phyloP scores from a whole-genome alignment of 2,329 filamentous ascomycete genomes.

The Pseudodiploospora longispora region DNA sequence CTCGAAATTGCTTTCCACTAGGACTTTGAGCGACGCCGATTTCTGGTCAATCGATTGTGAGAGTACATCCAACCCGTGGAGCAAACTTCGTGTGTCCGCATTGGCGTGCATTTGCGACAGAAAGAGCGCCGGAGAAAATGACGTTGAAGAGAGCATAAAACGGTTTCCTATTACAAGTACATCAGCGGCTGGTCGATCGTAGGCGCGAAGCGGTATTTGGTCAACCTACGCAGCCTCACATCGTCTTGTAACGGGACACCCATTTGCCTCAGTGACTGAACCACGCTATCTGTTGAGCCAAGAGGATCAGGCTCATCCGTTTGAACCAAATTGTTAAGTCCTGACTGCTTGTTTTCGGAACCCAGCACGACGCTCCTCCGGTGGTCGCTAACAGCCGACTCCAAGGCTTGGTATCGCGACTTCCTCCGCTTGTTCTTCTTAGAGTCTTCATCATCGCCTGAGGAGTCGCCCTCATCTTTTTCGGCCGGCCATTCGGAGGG shows the following conservation, averaged over 20 bases:
- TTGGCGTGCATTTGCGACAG: conserved; percentile 84
- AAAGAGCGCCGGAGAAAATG: conserved; percentile 87
- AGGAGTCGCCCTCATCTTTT: conserved; percentile 61
- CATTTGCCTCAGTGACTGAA: conserved; percentile 66
- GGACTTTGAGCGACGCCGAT: conserved; percentile 87
- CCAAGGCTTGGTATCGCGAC: conserved; percentile 78
- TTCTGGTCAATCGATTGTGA: conserved; percentile 95
- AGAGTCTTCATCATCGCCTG: conserved; percentile 45
- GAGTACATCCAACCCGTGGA: conserved; percentile 76
- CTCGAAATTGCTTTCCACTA: conserved; percentile 97
- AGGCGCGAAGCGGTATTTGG: not conserved
- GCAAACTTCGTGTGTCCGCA: conserved; percentile 72
- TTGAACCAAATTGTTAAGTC: conserved; percentile 70
- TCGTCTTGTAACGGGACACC: conserved; percentile 83
- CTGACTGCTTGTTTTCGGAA: conserved; percentile 56
- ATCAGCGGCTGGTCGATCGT: conserved; percentile 10
- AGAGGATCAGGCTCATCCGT: conserved; percentile 90
- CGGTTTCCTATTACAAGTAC: conserved; percentile 57
- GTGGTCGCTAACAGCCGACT: conserved; percentile 62
- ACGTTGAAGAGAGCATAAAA: conserved; percentile 91
- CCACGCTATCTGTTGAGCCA: conserved; percentile 80
- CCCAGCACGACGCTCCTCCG: conserved; percentile 59
- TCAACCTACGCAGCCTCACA: conserved; percentile 56
- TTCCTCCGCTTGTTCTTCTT: conserved; percentile 51
- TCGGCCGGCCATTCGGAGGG: conserved; percentile 82